Conservation (phyloP, 768 basidiomycete species). For the Peribolospora kevripleyi region DNA sequence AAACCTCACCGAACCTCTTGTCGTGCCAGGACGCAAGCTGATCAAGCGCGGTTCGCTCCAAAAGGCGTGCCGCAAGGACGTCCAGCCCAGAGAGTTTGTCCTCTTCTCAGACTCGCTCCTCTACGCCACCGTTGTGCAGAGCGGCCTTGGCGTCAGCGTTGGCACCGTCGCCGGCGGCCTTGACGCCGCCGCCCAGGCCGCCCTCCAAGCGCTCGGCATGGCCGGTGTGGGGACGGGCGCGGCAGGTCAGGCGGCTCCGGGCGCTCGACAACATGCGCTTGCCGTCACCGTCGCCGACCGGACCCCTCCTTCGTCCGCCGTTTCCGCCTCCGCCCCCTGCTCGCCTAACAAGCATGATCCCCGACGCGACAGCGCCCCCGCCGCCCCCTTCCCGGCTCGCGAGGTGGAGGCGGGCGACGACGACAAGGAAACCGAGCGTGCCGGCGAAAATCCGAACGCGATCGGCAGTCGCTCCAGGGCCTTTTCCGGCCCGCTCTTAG, state of each 20-base stretch:
- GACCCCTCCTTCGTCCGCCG: too few species aligned
- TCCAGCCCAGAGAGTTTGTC: constrained; percentile 43
- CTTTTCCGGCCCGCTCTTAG: neutral
- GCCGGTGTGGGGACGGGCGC: neutral
- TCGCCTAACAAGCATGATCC: neutral
- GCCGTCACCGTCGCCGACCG: too few species aligned
- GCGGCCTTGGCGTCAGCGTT: neutral
- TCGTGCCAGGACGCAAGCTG: constrained; percentile 55
- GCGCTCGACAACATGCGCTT: neutral
- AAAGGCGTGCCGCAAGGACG: constrained; percentile 13
- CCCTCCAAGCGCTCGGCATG: neutral
- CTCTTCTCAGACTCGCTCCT: constrained; percentile 61
- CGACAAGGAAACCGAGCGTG: too few species aligned
- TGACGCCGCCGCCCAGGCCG: neutral
- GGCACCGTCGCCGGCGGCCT: neutral
- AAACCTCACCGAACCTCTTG: constrained; percentile 50
- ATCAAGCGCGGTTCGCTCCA: constrained; percentile 29
- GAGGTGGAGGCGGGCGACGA: too few species aligned
- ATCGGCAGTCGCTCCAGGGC: too few species aligned
- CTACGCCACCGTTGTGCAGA: constrained; percentile 16
- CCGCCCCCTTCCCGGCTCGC: too few species aligned
- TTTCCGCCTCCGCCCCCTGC: neutral
- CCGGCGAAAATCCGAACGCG: neutral
- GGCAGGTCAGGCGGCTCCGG: neutral
- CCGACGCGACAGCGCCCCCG: neutral